A percentile compares a stretch with the other conserved stretches of the same genome.
Conservation (phyloP, 1,284 basidiomycete species). For the Sanguinoderma infundibulare region DNA sequence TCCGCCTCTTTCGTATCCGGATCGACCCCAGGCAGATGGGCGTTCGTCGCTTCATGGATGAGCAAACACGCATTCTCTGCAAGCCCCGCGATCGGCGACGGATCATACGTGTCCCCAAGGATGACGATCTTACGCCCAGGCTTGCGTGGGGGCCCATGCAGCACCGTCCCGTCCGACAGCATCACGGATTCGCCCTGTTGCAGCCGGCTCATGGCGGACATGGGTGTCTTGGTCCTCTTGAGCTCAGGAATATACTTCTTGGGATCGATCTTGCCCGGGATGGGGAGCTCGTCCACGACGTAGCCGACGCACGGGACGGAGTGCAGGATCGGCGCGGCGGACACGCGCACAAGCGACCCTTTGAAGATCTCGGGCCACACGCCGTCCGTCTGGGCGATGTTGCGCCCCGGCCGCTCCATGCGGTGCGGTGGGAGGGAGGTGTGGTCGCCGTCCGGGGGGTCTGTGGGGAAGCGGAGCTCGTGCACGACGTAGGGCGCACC, state of each 20-base stretch:
- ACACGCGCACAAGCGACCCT: conserved; percentile 68
- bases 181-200: conserved; percentile 72
- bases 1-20: conserved; percentile 57
- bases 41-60: conserved; percentile 92
- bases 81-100: conserved; percentile 62
- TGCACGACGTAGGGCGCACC: conserved; percentile 85
- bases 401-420: conserved; percentile 69
- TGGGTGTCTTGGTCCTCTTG: conserved; percentile 73
- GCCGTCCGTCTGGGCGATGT: conserved; percentile 68
- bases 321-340: conserved; percentile 85
- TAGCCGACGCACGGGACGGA: conserved; percentile 86
- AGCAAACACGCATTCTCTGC: conserved; percentile 68
- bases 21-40: conserved; percentile 77
- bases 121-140: conserved; percentile 78
- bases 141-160: conserved; percentile 72
- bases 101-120: conserved; percentile 83
- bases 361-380: conserved; percentile 75
- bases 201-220: conserved; percentile 71
- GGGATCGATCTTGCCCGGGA: conserved; percentile 78
- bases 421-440: conserved; percentile 51
- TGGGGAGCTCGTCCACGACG: conserved; percentile 76
- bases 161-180: conserved; percentile 78
- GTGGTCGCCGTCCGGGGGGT: conserved; percentile 53
- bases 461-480: conserved; percentile 73
- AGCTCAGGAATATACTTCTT: conserved; percentile 65